phyloP scores from a whole-genome alignment of 2,329 filamentous ascomycete genomes.

The Phyllosticta citriasiana region DNA sequence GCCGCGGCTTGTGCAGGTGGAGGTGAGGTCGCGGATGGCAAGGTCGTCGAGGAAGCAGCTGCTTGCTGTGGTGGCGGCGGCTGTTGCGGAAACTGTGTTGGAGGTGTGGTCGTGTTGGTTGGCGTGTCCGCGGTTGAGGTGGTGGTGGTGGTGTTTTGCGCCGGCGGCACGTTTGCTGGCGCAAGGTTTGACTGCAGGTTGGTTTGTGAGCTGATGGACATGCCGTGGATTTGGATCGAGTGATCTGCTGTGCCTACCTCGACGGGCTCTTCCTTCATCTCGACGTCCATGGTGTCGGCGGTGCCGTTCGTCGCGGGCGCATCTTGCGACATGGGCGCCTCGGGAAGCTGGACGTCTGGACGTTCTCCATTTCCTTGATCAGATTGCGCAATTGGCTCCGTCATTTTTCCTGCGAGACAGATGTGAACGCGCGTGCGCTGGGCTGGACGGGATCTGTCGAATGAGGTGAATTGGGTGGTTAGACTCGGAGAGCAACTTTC shows the following conservation, averaged over 20 bases:
- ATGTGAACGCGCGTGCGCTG: neutral
- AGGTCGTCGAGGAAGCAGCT: neutral
- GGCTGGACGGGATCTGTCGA: neutral
- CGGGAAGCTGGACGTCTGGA: neutral
- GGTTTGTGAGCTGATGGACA: constrained; percentile 10
- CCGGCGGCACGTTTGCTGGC: constrained; percentile 13
- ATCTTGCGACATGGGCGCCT: constrained; percentile 8
- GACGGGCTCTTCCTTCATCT: constrained; percentile 26
- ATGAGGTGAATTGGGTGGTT: no score
- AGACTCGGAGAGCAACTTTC: neutral
- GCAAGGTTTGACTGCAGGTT: constrained; percentile 8
- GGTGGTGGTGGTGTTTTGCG: constrained; percentile 17
- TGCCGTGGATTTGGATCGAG: constrained; percentile 1
- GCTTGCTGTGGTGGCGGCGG: constrained; percentile 8
- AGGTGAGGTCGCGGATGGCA: neutral
- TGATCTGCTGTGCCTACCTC: constrained; percentile 14
- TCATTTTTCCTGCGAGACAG: neutral
- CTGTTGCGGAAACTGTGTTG: constrained; percentile 13
- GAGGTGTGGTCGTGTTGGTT: constrained; percentile 9
- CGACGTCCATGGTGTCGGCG: constrained; percentile 17
- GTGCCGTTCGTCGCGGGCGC: constrained; percentile 16
- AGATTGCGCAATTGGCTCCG: neutral
- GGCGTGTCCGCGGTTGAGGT: constrained; percentile 7
- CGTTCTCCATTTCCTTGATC: neutral
- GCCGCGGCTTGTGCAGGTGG: constrained; percentile 2